phyloP scores from a whole-genome alignment of 2,329 filamentous ascomycete genomes.

The Colletotrichum sp. region DNA sequence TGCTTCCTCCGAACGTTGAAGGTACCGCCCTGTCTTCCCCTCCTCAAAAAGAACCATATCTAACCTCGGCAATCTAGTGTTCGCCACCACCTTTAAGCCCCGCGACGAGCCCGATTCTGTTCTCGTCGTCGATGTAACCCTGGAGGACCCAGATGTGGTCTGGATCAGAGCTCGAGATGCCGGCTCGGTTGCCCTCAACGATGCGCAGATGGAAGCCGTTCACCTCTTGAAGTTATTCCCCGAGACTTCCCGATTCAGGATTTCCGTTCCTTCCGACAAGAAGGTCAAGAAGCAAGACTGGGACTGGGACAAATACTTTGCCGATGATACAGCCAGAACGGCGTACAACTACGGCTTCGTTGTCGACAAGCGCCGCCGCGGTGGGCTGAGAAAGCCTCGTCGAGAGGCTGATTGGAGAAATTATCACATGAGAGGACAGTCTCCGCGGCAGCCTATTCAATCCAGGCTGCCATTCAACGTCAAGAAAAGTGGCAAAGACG shows the following conservation, averaged over 20 bases:
- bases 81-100: background rate
- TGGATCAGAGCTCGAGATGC: background rate
- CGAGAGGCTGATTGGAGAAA: background rate
- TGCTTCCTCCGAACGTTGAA: background rate
- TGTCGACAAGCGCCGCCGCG: background rate
- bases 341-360: background rate
- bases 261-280: background rate
- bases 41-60: rapidly evolving
- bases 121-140: background rate
- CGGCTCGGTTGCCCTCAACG: background rate
- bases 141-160: background rate
- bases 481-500: background rate
- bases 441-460: background rate
- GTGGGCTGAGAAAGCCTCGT: background rate
- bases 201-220: background rate
- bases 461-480: background rate
- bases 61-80: background rate
- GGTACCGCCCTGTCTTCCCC: background rate
- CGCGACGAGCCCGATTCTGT: background rate
- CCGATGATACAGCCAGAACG: background rate
- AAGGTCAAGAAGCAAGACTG: background rate
- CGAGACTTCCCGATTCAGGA: background rate
- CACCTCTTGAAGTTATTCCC: background rate
- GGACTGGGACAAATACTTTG: background rate
- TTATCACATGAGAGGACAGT: background rate